These are phyloP conservation scores for Akebia trifoliata DNA, from an alignment of 164 flowering plant species.

Conservation along the genomic window DNA sequence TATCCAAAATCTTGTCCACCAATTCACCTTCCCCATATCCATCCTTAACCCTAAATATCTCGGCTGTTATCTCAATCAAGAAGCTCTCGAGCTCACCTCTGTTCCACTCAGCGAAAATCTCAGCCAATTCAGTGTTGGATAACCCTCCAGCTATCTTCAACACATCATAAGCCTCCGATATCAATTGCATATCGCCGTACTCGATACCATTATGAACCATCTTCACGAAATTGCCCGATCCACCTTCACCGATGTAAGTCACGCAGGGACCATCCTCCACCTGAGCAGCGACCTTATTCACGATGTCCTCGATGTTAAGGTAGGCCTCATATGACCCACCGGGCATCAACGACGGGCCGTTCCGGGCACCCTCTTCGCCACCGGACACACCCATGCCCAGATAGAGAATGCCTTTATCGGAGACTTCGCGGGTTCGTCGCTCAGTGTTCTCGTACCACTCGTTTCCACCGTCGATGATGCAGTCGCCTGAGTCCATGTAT, in stretches of 20 bases:
- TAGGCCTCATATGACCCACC: slow-evolving; percentile 17
- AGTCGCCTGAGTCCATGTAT: slow-evolving; percentile 17
- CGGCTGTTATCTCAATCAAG: slow-evolving; percentile 23
- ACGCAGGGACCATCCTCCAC: slow-evolving; percentile 24
- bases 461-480: slow-evolving; percentile 23
- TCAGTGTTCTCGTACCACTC: slow-evolving; percentile 28
- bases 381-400: slow-evolving; percentile 27
- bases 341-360: slow-evolving; percentile 20
- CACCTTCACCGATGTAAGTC: slow-evolving; percentile 20
- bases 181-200: slow-evolving; percentile 24
- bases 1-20: slow-evolving; percentile 25
- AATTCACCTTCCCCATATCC: slow-evolving; percentile 16
- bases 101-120: slow-evolving; percentile 22
- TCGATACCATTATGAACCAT: slow-evolving; percentile 25
- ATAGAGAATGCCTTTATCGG: slow-evolving; percentile 9
- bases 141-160: slow-evolving; percentile 19
- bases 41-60: slow-evolving; percentile 23
- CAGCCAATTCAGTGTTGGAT: slow-evolving; percentile 14
- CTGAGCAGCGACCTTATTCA: slow-evolving; percentile 19
- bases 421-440: slow-evolving; percentile 12
- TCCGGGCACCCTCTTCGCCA: slow-evolving; percentile 22
- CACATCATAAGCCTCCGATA: slow-evolving; percentile 20
- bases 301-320: slow-evolving; percentile 13
- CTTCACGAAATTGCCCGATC: slow-evolving; percentile 21
- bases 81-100: slow-evolving; percentile 23